phyloP scores from a whole-genome alignment of 306 rosid species.

The Gynostemma pentaphyllum region DNA sequence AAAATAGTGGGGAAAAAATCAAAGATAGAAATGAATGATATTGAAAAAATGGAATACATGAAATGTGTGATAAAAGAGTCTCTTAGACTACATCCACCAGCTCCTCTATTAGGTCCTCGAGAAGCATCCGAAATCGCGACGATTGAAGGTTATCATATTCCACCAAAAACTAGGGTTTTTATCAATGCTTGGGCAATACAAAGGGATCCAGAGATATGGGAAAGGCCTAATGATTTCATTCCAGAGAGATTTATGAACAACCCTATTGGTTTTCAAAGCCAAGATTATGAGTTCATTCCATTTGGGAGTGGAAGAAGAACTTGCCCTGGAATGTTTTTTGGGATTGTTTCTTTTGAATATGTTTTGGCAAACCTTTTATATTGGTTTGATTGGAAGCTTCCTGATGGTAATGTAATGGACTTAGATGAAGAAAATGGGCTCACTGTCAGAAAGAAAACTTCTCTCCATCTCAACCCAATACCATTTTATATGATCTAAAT shows the following conservation, averaged over 20 bases:
- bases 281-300: conserved; percentile 17
- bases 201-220: conserved; percentile 29
- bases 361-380: conserved; percentile 26
- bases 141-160: conserved; percentile 30
- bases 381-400: conserved; percentile 36
- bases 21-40: conserved; percentile 22
- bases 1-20: conserved; percentile 24
- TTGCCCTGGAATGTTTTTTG: conserved; percentile 21
- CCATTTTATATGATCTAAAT: not conserved
- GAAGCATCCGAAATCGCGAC: conserved; percentile 12
- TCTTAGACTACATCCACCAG: conserved; percentile 37
- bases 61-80: conserved; percentile 35
- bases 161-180: conserved; percentile 16
- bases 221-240: conserved; percentile 19
- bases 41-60: conserved; percentile 36
- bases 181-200: conserved; percentile 39
- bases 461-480: conserved; percentile 21
- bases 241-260: conserved; percentile 27
- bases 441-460: conserved; percentile 16
- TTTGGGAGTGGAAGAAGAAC: conserved; percentile 27
- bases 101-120: conserved; percentile 23
- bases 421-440: conserved; percentile 18
- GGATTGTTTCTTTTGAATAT: not conserved
- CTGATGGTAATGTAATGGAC: conserved; percentile 7
- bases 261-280: conserved; percentile 8